phyloP scores from a whole-genome alignment of 768 basidiomycete genomes.

The Lactarius tabidus region DNA sequence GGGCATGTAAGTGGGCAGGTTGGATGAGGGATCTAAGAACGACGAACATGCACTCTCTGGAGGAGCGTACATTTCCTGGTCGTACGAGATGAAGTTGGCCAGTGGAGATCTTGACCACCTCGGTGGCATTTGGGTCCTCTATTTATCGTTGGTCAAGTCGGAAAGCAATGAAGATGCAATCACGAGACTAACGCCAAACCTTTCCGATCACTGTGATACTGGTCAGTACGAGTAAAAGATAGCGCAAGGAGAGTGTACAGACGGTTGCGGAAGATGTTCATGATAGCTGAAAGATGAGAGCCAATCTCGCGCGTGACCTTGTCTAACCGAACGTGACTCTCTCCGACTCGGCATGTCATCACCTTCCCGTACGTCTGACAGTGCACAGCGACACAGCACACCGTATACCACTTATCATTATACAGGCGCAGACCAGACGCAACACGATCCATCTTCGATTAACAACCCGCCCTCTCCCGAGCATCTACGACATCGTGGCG shows the following conservation, averaged over 20 bases:
- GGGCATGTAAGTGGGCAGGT: not conserved
- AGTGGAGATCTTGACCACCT: constrained; percentile 90
- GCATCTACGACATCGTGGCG: constrained; percentile 10
- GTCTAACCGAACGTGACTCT: constrained; percentile 1
- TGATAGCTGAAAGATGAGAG: constrained; percentile 35
- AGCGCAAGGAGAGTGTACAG: constrained; percentile 34
- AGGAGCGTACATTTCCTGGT: constrained; percentile 85
- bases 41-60: constrained; percentile 94
- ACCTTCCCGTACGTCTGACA: constrained; percentile 8
- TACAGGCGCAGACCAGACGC: constrained; percentile 1
- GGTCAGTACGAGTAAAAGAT: constrained; percentile 28
- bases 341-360: constrained; percentile 6
- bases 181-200: constrained; percentile 81
- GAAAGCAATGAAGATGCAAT: not conserved
- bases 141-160: constrained; percentile 30
- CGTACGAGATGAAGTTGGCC: constrained; percentile 90
- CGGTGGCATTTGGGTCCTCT: constrained; percentile 94
- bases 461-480: constrained; percentile 4
- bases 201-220: constrained; percentile 61
- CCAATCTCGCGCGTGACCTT: constrained; percentile 19
- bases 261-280: constrained; percentile 87
- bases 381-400: not conserved
- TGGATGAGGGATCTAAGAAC: not conserved
- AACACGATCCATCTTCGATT: not conserved
- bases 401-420: not conserved